Conservation (phyloP, 1,139 yeast species). For the Zygoascus hellenicus region DNA sequence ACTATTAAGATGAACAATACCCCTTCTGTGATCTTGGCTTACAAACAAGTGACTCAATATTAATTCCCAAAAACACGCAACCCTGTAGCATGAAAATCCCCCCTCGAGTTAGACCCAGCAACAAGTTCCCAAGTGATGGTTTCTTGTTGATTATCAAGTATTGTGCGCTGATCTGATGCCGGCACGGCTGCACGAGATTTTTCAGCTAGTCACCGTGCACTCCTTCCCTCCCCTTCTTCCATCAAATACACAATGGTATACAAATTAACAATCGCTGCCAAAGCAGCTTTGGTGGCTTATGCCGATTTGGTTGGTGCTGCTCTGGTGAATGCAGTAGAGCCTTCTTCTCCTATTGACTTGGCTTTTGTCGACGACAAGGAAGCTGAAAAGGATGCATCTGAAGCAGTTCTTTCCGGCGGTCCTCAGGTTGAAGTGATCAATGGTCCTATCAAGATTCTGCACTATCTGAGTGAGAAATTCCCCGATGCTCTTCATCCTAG, state of each 20-base stretch:
- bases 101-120: too few relatives aligned
- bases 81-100: too few relatives aligned
- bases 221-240: neutral
- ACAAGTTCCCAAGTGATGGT: neutral
- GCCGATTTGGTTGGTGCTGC: constrained; percentile 76
- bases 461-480: constrained; percentile 43
- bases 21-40: neutral
- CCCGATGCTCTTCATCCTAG: constrained; percentile 32
- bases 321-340: constrained; percentile 53
- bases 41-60: too few relatives aligned
- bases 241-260: constrained; percentile 8
- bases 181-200: neutral
- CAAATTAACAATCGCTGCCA: constrained; percentile 65
- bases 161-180: neutral
- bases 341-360: constrained; percentile 48
- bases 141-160: neutral
- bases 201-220: neutral
- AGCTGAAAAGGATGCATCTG: constrained; percentile 35
- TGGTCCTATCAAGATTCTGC: constrained; percentile 40
- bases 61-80: too few relatives aligned
- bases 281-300: constrained; percentile 78
- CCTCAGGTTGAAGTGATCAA: constrained; percentile 5
- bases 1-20: neutral
- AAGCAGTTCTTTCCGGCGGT: constrained; percentile 45
- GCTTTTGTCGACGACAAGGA: constrained; percentile 45